Evolutionary conservation across 2,329 filamentous ascomycete genomes (phyloP), one percentile per base, ranked within the genome.

Genomic region (Colletotrichum godetiae): DNA sequence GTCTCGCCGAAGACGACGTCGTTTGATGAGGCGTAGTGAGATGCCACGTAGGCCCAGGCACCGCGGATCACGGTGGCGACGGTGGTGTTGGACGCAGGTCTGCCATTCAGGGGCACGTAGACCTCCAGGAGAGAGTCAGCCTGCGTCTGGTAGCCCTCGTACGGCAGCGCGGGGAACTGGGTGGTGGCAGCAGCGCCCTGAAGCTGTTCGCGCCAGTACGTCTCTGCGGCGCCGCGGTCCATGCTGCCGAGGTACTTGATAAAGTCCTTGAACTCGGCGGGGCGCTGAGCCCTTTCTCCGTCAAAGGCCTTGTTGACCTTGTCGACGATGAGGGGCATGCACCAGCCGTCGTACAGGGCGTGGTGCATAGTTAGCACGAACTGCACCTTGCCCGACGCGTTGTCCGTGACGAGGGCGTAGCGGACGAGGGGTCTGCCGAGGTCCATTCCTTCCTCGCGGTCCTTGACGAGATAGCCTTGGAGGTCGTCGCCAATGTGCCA

Each of bases 1-100:
- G 89, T 91, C 81, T 90, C 88, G 12, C 89, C 90, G 72, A 91
- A 91, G 15, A 91, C 82, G 7, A 91, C 83, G 70, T 91, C 89
- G 24, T 82, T 78, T 33, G 83, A 86, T 12, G 85, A 86, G 53
- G 86, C 86, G 77, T 91, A 90, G 46, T 85, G 82, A 0, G 88
- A 86, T 0, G 88, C 85, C 0, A 90, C 83, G 2, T 91, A 78
- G 0, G 88, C 88, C 89, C 89, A 92, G 0, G 88, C 90, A 29
- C 87, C 88, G n/a, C 89, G 85, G 35, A 92, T 87, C 2, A 90
- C 81, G 0, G 88, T 90, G 0, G 90, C 88, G 3, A 88, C 81
- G 0, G 89, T 91, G 11, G 85, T 84, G 55, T 85, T 86, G 2
- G 78, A 81, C 13, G 77, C 80, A 0, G 80, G 79, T 58, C 79